phyloP scores from a whole-genome alignment of 345 rosid species.

The Gossypium mustelinum region DNA sequence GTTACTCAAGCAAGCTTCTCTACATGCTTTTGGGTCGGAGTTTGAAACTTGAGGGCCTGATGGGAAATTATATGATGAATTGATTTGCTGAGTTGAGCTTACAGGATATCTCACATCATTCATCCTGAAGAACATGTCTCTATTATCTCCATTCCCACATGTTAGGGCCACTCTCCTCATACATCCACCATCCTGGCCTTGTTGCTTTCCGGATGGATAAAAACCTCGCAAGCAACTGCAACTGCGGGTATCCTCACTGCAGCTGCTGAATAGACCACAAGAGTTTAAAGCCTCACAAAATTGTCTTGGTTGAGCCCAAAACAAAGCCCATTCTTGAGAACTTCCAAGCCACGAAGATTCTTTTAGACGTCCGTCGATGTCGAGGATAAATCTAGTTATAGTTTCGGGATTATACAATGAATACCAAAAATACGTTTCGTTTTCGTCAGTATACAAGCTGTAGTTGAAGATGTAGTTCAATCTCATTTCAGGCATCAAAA shows the following conservation, averaged over 20 bases:
- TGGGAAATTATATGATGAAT: background rate
- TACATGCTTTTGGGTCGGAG: background rate
- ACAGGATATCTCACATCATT: background rate
- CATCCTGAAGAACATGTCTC: conserved; percentile 14
- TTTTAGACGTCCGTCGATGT: background rate
- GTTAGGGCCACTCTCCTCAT: conserved; percentile 21
- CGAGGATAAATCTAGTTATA: background rate
- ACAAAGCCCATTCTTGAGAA: background rate
- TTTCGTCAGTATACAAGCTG: conserved; percentile 20
- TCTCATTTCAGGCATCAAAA: conserved; percentile 15
- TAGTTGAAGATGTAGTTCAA: conserved; percentile 15
- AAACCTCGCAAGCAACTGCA: conserved; percentile 41
- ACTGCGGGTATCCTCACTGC: conserved; percentile 20
- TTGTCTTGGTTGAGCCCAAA: conserved; percentile 14
- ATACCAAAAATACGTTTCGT: conserved; percentile 28
- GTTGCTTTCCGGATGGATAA: conserved; percentile 19
- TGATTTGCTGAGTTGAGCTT: background rate
- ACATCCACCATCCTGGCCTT: conserved; percentile 38
- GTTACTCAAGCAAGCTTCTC: conserved; percentile 14
- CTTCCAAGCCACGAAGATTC: background rate
- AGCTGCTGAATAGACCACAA: conserved; percentile 19
- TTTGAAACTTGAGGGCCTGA: background rate
- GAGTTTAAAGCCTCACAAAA: background rate
- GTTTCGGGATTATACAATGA: background rate
- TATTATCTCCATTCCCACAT: conserved; percentile 24